A percentile compares a stretch with the other conserved stretches of the same genome.
Conservation (phyloP, 2,329 filamentous ascomycete species). For the Aspergillus uvarum region DNA sequence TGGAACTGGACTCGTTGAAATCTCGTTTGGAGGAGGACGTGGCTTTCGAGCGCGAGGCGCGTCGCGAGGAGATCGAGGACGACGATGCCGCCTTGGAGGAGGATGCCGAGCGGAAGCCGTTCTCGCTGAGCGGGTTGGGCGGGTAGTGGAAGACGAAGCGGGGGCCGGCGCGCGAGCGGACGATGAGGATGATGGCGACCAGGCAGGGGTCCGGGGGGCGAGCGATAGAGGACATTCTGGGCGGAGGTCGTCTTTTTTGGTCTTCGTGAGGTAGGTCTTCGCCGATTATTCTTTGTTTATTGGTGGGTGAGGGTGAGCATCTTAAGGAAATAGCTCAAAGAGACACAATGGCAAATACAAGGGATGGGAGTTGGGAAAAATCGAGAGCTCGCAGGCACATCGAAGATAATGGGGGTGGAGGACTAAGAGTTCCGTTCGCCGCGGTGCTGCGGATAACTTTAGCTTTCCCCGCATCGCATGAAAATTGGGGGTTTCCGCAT, state of each 20-base stretch:
- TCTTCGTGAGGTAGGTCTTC: neutral
- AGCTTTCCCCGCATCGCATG: constrained; percentile 20
- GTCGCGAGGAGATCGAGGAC: constrained; percentile 20
- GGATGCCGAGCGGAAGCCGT: constrained; percentile 32
- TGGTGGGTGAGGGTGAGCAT: too few species aligned
- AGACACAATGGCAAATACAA: too few species aligned
- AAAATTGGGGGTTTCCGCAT: neutral
- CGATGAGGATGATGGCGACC: constrained; percentile 71
- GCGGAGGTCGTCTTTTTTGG: neutral
- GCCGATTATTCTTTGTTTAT: too few species aligned
- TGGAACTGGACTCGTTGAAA: constrained; percentile 41
- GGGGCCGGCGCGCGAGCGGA: constrained; percentile 74
- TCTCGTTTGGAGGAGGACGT: constrained; percentile 27
- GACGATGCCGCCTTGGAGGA: constrained; percentile 21
- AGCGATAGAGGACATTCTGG: constrained; percentile 46
- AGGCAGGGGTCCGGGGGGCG: constrained; percentile 57
- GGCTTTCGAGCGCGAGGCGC: constrained; percentile 32
- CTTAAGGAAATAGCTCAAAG: too few species aligned
- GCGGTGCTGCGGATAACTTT: constrained; percentile 10
- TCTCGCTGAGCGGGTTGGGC: constrained; percentile 51
- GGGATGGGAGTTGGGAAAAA: too few species aligned
- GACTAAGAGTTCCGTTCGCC: neutral
- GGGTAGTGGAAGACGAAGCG: constrained; percentile 87
- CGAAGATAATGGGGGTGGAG: too few species aligned
- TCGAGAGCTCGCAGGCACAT: too few species aligned